Conservation (phyloP, 805 yeast genomes). For the Wickerhamomyces bovis region DNA sequence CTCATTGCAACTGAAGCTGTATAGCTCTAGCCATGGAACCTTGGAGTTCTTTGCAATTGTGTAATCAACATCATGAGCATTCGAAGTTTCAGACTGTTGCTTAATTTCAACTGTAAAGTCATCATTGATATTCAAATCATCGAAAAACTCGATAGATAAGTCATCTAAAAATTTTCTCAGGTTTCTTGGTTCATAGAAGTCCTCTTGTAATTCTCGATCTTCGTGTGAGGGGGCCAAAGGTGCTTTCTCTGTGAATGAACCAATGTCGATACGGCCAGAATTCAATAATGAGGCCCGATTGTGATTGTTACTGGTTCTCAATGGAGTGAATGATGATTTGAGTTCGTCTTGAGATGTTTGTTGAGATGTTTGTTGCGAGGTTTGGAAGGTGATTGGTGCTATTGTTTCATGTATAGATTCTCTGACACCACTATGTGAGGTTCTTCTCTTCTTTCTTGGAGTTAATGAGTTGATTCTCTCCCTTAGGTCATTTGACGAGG, state of each 20-base stretch:
- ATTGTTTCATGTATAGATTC: too few relatives aligned
- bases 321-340: slow-evolving; percentile 22
- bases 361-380: background rate
- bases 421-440: background rate
- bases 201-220: slow-evolving; percentile 5
- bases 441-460: slow-evolving; percentile 19
- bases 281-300: slow-evolving; percentile 11
- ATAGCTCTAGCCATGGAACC: slow-evolving; percentile 24
- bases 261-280: slow-evolving; percentile 14
- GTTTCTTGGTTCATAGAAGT: slow-evolving; percentile 20
- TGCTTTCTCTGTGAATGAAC: slow-evolving; percentile 8
- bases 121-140: slow-evolving; percentile 20
- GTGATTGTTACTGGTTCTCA: slow-evolving; percentile 10
- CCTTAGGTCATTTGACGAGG: slow-evolving; percentile 14
- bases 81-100: slow-evolving; percentile 1
- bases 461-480: slow-evolving; percentile 22
- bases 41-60: slow-evolving; percentile 17
- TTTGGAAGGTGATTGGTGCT: background rate
- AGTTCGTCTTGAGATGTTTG: slow-evolving; percentile 8
- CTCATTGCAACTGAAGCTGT: slow-evolving; percentile 24
- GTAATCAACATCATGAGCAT: slow-evolving; percentile 11
- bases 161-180: slow-evolving; percentile 20
- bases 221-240: slow-evolving; percentile 23
- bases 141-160: slow-evolving; percentile 23
- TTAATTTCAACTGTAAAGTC: slow-evolving; percentile 17